phyloP scores from a whole-genome alignment of 2,329 filamentous ascomycete genomes.

The Clarireedia homoeocarpa region DNA sequence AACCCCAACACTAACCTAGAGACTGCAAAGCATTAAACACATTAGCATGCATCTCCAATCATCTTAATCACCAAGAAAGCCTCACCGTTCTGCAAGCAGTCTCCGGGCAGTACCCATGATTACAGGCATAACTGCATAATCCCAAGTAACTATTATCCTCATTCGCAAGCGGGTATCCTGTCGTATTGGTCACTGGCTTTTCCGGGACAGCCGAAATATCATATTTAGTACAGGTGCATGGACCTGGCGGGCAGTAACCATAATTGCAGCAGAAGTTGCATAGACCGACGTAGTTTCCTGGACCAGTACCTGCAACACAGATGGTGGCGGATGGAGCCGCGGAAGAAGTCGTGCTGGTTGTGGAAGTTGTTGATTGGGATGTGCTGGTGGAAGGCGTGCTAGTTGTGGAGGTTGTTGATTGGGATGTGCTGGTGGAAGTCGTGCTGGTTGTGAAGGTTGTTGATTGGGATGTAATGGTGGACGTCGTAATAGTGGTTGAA shows the following conservation, averaged over 20 bases:
- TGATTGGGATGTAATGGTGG: background rate
- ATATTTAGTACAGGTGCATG: constrained; percentile 21
- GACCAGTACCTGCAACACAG: constrained; percentile 22
- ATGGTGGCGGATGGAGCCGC: constrained; percentile 5
- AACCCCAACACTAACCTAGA: no score
- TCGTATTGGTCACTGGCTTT: constrained; percentile 22
- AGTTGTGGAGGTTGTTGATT: background rate
- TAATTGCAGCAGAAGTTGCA: constrained; percentile 28
- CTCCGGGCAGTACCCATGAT: constrained; percentile 34
- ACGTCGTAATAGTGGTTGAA: background rate
- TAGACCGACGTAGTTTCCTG: constrained; percentile 32
- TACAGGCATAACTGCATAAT: constrained; percentile 39
- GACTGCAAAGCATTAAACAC: no score
- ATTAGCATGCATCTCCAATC: no score
- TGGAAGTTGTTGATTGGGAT: background rate
- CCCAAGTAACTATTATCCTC: constrained; percentile 34
- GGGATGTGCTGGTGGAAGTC: background rate
- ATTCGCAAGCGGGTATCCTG: constrained; percentile 31
- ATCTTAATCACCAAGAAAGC: background rate
- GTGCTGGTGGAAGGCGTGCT: background rate
- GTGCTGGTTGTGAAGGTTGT: background rate
- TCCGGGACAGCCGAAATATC: constrained; percentile 11
- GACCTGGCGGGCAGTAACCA: constrained; percentile 21
- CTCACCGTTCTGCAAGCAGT: background rate
- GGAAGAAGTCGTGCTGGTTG: background rate